Conservation (phyloP, 2,329 filamentous ascomycete genomes). For the Trichoderma simmonsii region DNA sequence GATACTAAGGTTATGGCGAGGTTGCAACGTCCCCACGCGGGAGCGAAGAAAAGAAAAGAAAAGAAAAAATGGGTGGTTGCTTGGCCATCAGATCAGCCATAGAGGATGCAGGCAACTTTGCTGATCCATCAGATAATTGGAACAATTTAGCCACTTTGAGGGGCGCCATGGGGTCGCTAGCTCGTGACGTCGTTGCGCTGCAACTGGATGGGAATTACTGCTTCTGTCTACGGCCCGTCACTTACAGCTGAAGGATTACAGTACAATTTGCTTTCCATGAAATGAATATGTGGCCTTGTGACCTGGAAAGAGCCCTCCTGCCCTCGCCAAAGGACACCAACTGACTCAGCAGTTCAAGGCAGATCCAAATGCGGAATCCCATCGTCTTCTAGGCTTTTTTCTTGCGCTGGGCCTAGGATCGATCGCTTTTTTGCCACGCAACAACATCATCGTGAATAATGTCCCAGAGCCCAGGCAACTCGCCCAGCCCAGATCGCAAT, state of each 20-base stretch:
- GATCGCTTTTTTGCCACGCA: constrained; percentile 1
- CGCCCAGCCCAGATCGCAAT: background rate
- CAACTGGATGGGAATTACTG: background rate
- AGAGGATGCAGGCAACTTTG: background rate
- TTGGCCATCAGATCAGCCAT: background rate
- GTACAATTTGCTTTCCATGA: background rate
- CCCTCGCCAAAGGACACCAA: background rate
- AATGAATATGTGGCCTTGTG: background rate
- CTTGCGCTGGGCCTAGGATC: background rate
- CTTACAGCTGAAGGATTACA: background rate
- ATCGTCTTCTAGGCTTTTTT: background rate
- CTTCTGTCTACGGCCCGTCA: background rate
- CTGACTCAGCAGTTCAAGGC: background rate
- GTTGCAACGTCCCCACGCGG: constrained; percentile 6
- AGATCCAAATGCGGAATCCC: background rate
- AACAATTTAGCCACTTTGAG: background rate
- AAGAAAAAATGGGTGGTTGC: background rate
- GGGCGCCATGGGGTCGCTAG: constrained; percentile 13
- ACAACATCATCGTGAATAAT: constrained; percentile 11
- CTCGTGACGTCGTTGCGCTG: constrained; percentile 9
- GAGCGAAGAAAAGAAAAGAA: background rate
- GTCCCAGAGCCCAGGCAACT: background rate
- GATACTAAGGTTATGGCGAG: background rate
- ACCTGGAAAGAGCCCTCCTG: background rate
- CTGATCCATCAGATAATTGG: background rate